Base-by-base conservation (phyloP, 192 early-diverging fungal genomes). In the Mortierella hygrophila region DNA sequence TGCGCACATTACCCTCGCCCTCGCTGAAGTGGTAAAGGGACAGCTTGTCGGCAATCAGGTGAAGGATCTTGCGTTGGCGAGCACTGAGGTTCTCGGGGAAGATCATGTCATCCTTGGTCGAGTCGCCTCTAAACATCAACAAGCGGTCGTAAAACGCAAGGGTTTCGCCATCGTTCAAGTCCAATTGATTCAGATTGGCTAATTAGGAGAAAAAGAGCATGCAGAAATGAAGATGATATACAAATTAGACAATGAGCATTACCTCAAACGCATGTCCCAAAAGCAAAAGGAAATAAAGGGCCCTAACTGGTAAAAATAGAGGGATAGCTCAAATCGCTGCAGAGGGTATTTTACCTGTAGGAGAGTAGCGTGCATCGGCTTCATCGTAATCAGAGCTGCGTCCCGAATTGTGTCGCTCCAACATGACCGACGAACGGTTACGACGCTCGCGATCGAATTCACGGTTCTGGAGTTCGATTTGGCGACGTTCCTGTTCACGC, bases 31-130 rank as follows among this genome's bases (percentile, higher is more conserved):
- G 88, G 47, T 82, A 84, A 42, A 93, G 86, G 16, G 93, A 93
- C 54, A 96, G 89, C n/a, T 94, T 93, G 74, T 96, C 94, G 26
- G 94, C 93, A 88, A 96, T 94, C 60, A 94, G 83, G 85, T 93
- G 93, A 74, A 94, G 82, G 40, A 90, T 89, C 77, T 91, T 91
- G 26, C 93, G 92, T 72, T 94, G 93, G 60, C 92, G 90, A 21
- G 89, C 81, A 78, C 90, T 91, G 23, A 93, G 85, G 42, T 91
- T 88, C 78, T 92, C 93, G 20, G 94, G 90, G 76, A 94, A 94
- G 73, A 92, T 91, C 68, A 96, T 90, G 81, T 94, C 93, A n/a
- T 92, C 93, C 60, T 93, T 86, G 18, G 89, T 85, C 70, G 93
- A 92, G 84, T 95, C 93, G 72, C 93, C 92, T 80, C 94, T 89